Evolutionary conservation across 495 filamentous ascomycete species (phyloP), one percentile per base, ranked within the genome.

Genomic region (Talaromyces thailandensis): DNA sequence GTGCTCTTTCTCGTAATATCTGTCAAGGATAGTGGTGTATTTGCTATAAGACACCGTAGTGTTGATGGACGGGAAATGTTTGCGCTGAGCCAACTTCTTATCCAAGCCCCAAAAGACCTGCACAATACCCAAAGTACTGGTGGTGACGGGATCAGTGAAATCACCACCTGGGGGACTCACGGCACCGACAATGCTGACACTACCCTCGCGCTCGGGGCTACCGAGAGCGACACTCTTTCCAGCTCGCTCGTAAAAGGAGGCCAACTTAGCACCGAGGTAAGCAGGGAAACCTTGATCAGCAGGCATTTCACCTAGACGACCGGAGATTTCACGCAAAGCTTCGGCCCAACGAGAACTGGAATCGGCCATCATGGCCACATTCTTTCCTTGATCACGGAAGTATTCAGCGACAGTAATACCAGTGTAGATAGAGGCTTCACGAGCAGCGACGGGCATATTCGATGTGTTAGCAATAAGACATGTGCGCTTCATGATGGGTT

Each of bases 51-150:
- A 96, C 68, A 90, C 79, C 5, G 89, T 88, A 21, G 94, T 98
- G 79, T 99, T 99, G 81, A 99, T 90, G 43, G 93, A 96, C 2
- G 94, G 94, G 83, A 99, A 99, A 78, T 99, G 94, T 79, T 99
- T 99, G 63, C 94, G 88, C 73, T 99, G 94, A 23, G 94, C 94
- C 59, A 99, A 86, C 79, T 97, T 97, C 86, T 99, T 98, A 79
- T 99, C 94, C 32, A 98, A 82, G 81, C 94, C 95, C 94, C 94
- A 99, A 81, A 99, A 98, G 63, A 99, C 94, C 69, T 99, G 94
- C 68, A 98, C 95, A 71, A 99, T 99, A 86, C 90, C 85, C 23
- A 99, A 86, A 6, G 95, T 99, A 71, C 88, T 87, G 66, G 83
- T 90, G 14, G 95, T 99, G 72, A 99, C 95, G 23, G 94, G 94